Evolutionary conservation across 2,329 filamentous ascomycete species (phyloP).

Genomic region (Thelonectria olida): DNA sequence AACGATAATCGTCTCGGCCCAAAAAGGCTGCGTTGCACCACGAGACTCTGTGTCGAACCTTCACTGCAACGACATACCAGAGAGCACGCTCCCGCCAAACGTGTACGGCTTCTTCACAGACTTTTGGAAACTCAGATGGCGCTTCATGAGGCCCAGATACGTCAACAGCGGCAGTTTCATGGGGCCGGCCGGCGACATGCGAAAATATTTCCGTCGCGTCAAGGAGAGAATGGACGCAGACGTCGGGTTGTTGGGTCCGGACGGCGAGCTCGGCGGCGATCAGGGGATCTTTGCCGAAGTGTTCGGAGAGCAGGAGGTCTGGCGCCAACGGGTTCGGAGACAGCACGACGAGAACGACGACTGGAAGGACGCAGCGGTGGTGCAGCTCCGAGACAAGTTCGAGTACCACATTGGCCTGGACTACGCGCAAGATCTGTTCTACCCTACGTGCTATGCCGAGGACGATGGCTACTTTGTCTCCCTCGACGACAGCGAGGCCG

Average conservation of each 20-base stretch:
- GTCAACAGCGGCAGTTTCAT: slow-evolving; percentile 45
- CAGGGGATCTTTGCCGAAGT: slow-evolving; percentile 45
- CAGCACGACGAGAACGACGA: slow-evolving; percentile 16
- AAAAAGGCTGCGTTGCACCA: slow-evolving; percentile 38
- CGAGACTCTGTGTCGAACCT: slow-evolving; percentile 36
- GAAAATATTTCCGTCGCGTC: slow-evolving; percentile 36
- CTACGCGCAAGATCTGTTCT: slow-evolving; percentile 42
- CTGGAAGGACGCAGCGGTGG: slow-evolving; percentile 19
- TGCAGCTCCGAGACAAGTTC: slow-evolving; percentile 25
- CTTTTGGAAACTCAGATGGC: slow-evolving; percentile 23
- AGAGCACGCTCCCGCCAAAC: slow-evolving; percentile 33
- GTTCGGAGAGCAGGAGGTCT: slow-evolving; percentile 41
- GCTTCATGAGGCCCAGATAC: slow-evolving; percentile 39
- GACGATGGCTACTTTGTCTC: slow-evolving; percentile 37
- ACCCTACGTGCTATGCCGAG: slow-evolving; percentile 42
- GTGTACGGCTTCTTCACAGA: slow-evolving; percentile 38
- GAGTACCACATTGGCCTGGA: slow-evolving; percentile 43
- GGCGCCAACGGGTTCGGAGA: slow-evolving; percentile 28
- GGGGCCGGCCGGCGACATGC: slow-evolving; percentile 41
- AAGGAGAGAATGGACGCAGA: slow-evolving; percentile 39
- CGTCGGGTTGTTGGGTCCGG: slow-evolving; percentile 20
- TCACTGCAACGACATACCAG: slow-evolving; percentile 35
- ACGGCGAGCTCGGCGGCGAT: slow-evolving; percentile 37
- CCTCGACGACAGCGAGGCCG: slow-evolving; percentile 22
- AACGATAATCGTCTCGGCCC: slow-evolving; percentile 36